Base-by-base conservation (phyloP, 2,329 filamentous ascomycete genomes). In the Coniochaeta pulveracea region DNA sequence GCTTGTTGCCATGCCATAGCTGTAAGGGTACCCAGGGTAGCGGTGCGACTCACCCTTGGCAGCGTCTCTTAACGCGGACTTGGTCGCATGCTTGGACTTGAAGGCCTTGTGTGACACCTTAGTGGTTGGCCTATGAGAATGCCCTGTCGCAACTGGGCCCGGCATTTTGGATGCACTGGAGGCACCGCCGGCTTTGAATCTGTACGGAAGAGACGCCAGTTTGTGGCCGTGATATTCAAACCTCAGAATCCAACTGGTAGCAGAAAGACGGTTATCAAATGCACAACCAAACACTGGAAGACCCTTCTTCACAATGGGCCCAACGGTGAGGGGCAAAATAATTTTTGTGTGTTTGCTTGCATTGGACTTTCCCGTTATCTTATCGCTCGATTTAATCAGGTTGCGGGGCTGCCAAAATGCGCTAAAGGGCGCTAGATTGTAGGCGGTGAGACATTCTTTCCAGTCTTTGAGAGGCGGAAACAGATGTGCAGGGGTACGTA, bases 61-160 rank as follows among this genome's bases (percentile, higher is more conserved):
- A 43, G 76, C 69, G 43, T 94, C 85, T 54, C 91, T 85, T 51
- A 95, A 58, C 37, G 85, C 74, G 50, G 84, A 78, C 58, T 96
- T 96, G 40, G 84, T 85, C 25, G 88, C 75, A 64, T 94, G 88
- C 54, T 79, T 79, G 37, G 85, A 85, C 62, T 98, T 98, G 70
- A 88, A 98, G 17, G 80, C 57, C 66, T 98, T 98, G 61, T 94
- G 78, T 44, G 72, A 63, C 49, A 76, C 66, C 68, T 96, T 98
- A 34, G 88, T 94, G 37, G 88, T 95, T 51, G 84, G 84, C 56
- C 89, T 75, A 59, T 98, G 91, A 52, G 89, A 88, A 59, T 96
- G 85, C 45, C 64, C 67, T n/a, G 33, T 36, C 55, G 63, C 61
- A 51, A 73, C 69, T 39, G 69, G 66, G 58, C 76, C 72, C 51